These are phyloP conservation scores for Fragilariopsis cylindrus DNA, from an alignment of 108 stramenopile genomes.

Conservation along the genomic window DNA sequence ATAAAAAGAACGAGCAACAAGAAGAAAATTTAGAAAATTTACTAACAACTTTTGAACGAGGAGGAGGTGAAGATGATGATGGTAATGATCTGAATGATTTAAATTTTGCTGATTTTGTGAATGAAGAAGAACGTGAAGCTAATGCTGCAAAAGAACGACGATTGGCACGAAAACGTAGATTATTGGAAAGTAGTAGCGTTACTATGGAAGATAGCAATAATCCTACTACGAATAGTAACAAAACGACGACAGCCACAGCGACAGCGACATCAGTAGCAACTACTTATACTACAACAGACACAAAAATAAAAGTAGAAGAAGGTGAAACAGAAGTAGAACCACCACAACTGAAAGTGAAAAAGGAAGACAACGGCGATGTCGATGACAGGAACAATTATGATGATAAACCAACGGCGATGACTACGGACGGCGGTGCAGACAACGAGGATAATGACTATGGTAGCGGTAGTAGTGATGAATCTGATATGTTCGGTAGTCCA, in stretches of 20 bases:
- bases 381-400: slow-evolving; percentile 28
- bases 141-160: slow-evolving; percentile 31
- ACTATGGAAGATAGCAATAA: neutral
- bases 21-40: neutral
- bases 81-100: slow-evolving; percentile 9
- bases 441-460: neutral
- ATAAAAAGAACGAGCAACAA: neutral
- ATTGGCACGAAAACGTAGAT: slow-evolving; percentile 22
- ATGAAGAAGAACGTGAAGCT: slow-evolving; percentile 52
- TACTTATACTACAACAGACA: slow-evolving; percentile 18
- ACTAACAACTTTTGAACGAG: neutral
- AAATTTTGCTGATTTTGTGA: slow-evolving; percentile 19
- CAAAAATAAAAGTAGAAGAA: neutral
- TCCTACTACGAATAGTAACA: neutral
- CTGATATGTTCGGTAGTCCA: slow-evolving; percentile 50
- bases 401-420: neutral
- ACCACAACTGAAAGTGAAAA: neutral
- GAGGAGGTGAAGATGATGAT: neutral
- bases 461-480: slow-evolving; percentile 25
- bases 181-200: slow-evolving; percentile 19
- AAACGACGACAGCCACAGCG: neutral
- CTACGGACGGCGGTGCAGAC: slow-evolving; percentile 11
- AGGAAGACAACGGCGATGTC: slow-evolving; percentile 16
- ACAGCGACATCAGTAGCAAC: neutral
- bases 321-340: neutral